These are phyloP conservation scores for Fusarium ambrosium DNA, from an alignment of 2,329 filamentous ascomycete species.

Conservation along the genomic window DNA sequence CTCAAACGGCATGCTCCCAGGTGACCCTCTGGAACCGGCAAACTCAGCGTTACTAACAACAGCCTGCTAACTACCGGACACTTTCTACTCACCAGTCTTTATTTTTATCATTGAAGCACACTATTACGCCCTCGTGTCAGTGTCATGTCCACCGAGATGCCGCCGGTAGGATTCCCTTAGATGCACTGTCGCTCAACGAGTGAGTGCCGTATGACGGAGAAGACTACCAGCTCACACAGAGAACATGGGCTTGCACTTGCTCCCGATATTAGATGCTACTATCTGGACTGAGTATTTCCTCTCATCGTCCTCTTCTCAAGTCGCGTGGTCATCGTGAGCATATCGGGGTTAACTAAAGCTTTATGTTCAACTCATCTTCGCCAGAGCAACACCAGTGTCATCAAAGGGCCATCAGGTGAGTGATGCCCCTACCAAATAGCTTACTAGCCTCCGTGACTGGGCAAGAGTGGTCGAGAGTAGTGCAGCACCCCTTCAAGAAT, in stretches of 20 bases:
- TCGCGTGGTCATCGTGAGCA: not conserved
- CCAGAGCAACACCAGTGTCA: not conserved
- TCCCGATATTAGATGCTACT: not conserved
- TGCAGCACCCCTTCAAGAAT: not conserved
- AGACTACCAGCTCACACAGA: not conserved
- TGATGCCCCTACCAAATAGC: not conserved
- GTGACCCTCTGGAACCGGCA: no score
- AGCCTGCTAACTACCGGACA: not conserved
- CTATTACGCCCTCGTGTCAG: not conserved
- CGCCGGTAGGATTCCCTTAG: not conserved
- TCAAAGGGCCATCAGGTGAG: not conserved
- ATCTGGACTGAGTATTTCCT: not conserved
- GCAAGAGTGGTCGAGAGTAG: not conserved
- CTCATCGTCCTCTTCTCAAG: not conserved
- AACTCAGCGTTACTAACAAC: not conserved
- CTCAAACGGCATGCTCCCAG: no score
- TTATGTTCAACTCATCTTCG: not conserved
- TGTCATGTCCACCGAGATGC: not conserved
- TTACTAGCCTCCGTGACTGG: not conserved
- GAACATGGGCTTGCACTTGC: not conserved
- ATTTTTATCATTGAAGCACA: no score
- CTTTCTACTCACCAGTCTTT: no score
- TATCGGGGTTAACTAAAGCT: not conserved
- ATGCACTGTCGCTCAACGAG: not conserved
- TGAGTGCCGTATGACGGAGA: not conserved